Base-by-base conservation (phyloP, 192 early-diverging fungal species). In the Coemansia sp. region DNA sequence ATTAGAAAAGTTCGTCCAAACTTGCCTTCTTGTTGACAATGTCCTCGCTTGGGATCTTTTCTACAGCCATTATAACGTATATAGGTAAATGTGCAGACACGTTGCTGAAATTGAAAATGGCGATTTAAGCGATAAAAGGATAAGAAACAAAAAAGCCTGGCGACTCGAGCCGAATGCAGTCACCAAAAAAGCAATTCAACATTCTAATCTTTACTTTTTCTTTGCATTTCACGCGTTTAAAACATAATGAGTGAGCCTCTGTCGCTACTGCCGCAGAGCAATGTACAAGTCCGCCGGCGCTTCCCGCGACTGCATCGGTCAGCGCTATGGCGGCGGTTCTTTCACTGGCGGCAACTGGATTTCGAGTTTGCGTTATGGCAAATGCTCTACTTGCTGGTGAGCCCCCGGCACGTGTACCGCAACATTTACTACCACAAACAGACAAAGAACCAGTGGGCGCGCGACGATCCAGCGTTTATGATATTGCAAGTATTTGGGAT, bases 361-460 rank as follows among this genome's bases (percentile, higher is more conserved):
- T 76, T 82, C 65, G 79, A 82, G 59, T 69, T 69, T 17, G 79
- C 79, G 12, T 52, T 55, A 0, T 82, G 79, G 79, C 79, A 82
- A 41, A 75, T 82, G 79, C 63, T 82, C 26, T 73, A 82, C 39
- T 61, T 82, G 39, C 57, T 82, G 2, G 74, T 76, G 3, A 69
- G 74, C 26, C 79, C 79, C 22, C 68, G 64, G 35, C 74, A 74
- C 52, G 79, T 82, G 7, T 96, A 97, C 77, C 86, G 92, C 54
- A 97, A 92, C 76, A 93, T 97, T 55, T 94, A 95, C 76, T 94
- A 95, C 74, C 93, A 97, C 81, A 97, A 95, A 82, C 95, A 98
- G 82, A 97, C 96, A 19, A 98, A 98, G 71, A 98, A 97, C 77
- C 93, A 96, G 65, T 98, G 95, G 95, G 92, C 95, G 37, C 67